Base-by-base conservation (phyloP, 2,329 filamentous ascomycete species). In the Sarocladium brachiariae region DNA sequence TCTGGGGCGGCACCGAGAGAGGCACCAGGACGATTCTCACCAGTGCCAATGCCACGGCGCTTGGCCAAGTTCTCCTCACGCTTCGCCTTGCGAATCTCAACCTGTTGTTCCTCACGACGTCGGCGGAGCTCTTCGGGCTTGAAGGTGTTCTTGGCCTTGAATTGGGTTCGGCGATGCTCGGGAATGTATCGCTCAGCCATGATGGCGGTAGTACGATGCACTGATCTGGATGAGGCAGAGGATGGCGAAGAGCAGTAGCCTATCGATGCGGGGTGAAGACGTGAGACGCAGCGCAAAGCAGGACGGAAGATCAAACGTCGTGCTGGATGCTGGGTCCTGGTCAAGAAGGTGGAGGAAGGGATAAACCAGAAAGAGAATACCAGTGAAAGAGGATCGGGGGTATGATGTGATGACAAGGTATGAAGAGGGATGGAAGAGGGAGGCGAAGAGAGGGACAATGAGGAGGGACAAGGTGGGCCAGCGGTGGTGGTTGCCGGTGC, bases 141-240 rank as follows among this genome's bases (percentile, higher is more conserved):
- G 81, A 99, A 97, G 65, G 89, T 89, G 74, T 89, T 92, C 82
- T 96, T 96, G 51, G 93, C 93, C 86, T 99, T 99, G 85, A 96
- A 99, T 77, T 96, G 91, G 59, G 89, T 96, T 68, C 93, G 91
- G 71, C 93, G 90, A 79, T 99, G 93, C 78, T 99, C 93, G 70
- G 93, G 93, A 66, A 99, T 99, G 78, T 96, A 99, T 66, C 93
- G 89, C 72, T 99, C 93, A 71, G 93, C 87, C 93, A 99, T 99
- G 75, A 63, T 84, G 70, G 68, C 68, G 66, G 66, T 47, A 6
- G 43, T 47, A 19, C 7, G 43, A 16, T 5, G 11, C 23, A 13
- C 4, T 49, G 55, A 52, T 62, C 58, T 60, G 61, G 27, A 31
- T 58, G 61, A 61, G 59, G 63, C 55, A 53, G 57, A 34, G 19